Evolutionary conservation across 495 filamentous ascomycete genomes (phyloP).

Genomic region (Chaetomidium leptoderma): DNA sequence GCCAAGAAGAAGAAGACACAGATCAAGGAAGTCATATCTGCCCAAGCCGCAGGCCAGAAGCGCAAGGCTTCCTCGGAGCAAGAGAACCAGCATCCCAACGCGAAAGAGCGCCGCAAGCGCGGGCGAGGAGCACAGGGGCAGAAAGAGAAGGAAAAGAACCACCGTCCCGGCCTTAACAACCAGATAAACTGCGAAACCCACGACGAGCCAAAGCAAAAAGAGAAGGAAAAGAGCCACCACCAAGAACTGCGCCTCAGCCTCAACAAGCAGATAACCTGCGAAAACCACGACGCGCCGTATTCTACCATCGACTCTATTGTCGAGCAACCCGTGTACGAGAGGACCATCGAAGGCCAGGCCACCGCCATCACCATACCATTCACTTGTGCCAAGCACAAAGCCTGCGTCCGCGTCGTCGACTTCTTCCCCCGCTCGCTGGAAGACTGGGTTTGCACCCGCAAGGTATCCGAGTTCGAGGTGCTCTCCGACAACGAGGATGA

Average conservation of each 20-base stretch:
- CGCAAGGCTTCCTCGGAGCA: conserved; percentile 23
- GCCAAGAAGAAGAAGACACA: conserved; percentile 50
- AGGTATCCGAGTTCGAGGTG: conserved; percentile 41
- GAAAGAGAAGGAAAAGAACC: conserved; percentile 24
- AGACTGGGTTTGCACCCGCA: conserved; percentile 62
- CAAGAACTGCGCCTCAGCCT: conserved; percentile 24
- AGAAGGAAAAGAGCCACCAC: conserved; percentile 24
- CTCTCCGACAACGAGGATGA: conserved; percentile 41
- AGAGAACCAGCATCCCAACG: conserved; percentile 24
- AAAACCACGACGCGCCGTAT: conserved; percentile 33
- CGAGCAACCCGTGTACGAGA: conserved; percentile 34
- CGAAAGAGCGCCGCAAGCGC: conserved; percentile 24
- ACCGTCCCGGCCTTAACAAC: conserved; percentile 29
- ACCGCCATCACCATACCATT: conserved; percentile 57
- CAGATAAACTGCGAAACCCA: conserved; percentile 45
- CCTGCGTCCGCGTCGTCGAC: conserved; percentile 70
- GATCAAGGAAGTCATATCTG: conserved; percentile 33
- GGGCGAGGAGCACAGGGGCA: conserved; percentile 20
- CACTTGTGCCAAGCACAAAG: conserved; percentile 65
- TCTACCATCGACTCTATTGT: conserved; percentile 50
- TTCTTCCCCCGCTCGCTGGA: conserved; percentile 68
- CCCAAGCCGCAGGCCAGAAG: conserved; percentile 26
- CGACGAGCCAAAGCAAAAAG: conserved; percentile 23
- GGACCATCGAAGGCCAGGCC: conserved; percentile 33
- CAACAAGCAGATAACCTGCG: conserved; percentile 45